A percentile compares a stretch with the other conserved stretches of the same genome.
phyloP scores from a whole-genome alignment of 306 rosid species.

The Heteromeles arbutifolia region DNA sequence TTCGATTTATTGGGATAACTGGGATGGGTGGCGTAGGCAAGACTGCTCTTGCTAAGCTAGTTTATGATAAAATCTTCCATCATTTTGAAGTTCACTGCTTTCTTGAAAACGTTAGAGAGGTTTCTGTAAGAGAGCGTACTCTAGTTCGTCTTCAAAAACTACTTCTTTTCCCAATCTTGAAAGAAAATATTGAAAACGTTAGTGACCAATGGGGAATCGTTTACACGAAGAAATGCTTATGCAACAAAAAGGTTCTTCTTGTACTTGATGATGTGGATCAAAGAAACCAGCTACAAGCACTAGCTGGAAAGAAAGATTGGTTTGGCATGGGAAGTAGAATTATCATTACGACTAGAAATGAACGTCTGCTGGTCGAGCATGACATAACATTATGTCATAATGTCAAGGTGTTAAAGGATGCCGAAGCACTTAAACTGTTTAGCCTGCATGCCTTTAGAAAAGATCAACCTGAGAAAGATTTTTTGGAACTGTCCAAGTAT shows the following conservation, averaged over 20 bases:
- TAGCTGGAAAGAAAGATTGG: slow-evolving; percentile 18
- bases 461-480: neutral
- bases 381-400: slow-evolving; percentile 1
- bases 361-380: slow-evolving; percentile 15
- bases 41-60: neutral
- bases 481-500: neutral
- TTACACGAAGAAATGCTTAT: too few species aligned
- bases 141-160: too few species aligned
- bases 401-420: neutral
- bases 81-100: too few species aligned
- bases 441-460: neutral
- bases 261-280: slow-evolving; percentile 30
- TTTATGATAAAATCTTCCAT: too few species aligned
- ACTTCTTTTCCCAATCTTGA: too few species aligned
- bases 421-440: slow-evolving; percentile 14
- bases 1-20: too few species aligned
- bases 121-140: too few species aligned
- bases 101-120: too few species aligned
- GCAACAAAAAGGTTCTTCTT: too few species aligned
- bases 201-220: too few species aligned
- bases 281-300: slow-evolving; percentile 20
- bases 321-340: slow-evolving; percentile 25
- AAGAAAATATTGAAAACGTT: too few species aligned
- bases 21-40: neutral
- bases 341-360: slow-evolving; percentile 20